A percentile compares a stretch with the other conserved stretches of the same genome.
phyloP scores from a whole-genome alignment of 2,329 filamentous ascomycete genomes.

The Trichoderma koningiopsis region DNA sequence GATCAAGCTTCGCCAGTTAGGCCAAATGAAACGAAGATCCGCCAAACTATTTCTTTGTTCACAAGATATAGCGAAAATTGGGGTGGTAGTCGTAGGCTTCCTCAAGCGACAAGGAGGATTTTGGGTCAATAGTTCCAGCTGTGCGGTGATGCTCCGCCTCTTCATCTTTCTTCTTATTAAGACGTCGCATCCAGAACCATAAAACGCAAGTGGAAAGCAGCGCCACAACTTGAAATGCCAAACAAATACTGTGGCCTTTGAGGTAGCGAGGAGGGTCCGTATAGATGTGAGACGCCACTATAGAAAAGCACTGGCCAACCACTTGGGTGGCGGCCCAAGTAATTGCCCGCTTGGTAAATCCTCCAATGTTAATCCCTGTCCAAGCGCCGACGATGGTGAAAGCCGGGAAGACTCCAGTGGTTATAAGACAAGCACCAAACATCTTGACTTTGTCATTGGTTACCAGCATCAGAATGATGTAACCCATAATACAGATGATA shows the following conservation, averaged over 20 bases:
- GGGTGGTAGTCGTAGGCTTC: slow-evolving; percentile 13
- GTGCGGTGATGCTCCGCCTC: not conserved
- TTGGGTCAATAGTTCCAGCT: not conserved
- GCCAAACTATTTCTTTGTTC: not conserved
- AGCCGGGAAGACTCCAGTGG: slow-evolving; percentile 1
- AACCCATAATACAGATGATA: not conserved
- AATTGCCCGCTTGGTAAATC: slow-evolving; percentile 9
- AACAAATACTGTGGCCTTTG: not conserved
- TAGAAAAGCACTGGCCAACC: slow-evolving; percentile 9
- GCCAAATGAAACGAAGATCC: not conserved
- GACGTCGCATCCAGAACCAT: not conserved
- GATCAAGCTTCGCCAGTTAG: not conserved
- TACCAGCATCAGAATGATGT: not conserved
- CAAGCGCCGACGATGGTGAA: not conserved
- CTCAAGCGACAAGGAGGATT: not conserved
- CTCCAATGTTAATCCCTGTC: not conserved
- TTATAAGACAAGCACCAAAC: slow-evolving; percentile 1
- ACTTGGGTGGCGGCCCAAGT: not conserved
- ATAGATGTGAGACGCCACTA: slow-evolving; percentile 15
- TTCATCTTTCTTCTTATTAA: not conserved
- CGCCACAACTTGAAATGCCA: not conserved
- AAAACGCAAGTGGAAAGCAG: not conserved
- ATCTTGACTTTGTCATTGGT: not conserved
- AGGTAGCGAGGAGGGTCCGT: slow-evolving; percentile 5
- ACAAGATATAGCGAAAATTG: slow-evolving; percentile 2